phyloP scores from a whole-genome alignment of 2,329 filamentous ascomycete species.

The Sphaerostilbella broomeana region DNA sequence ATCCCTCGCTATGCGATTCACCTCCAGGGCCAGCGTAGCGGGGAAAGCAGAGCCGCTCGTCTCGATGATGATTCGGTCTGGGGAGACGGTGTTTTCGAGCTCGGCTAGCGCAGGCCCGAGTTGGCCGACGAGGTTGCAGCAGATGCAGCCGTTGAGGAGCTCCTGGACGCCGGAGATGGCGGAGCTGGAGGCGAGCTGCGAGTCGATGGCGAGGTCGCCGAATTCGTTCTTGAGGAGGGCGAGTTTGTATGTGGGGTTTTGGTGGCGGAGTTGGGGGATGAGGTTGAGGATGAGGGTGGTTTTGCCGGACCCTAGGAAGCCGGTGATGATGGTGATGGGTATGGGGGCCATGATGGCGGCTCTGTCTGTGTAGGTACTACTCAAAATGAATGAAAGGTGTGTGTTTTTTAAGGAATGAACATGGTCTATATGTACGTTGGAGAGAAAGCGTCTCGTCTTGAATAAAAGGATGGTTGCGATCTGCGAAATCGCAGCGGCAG shows the following conservation, averaged over 20 bases:
- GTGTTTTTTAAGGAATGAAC: background rate
- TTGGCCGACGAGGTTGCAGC: conserved; percentile 95
- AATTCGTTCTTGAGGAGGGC: conserved; percentile 98
- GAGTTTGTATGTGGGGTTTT: conserved; percentile 70
- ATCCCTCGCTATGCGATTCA: conserved; percentile 70
- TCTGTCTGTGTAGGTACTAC: too few species aligned
- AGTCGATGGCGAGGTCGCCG: conserved; percentile 89
- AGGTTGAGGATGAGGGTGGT: conserved; percentile 94
- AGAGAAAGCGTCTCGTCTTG: too few species aligned
- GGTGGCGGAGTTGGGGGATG: conserved; percentile 76
- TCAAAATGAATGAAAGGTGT: too few species aligned
- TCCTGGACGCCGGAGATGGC: conserved; percentile 88
- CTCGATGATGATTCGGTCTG: conserved; percentile 89
- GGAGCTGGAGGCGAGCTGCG: conserved; percentile 74
- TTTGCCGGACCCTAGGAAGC: conserved; percentile 93
- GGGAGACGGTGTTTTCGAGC: conserved; percentile 51
- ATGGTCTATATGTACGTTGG: too few species aligned
- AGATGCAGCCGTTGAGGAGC: conserved; percentile 94
- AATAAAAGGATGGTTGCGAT: too few species aligned
- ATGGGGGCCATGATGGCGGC: conserved; percentile 56
- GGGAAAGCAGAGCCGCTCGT: conserved; percentile 85
- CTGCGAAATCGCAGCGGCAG: too few species aligned
- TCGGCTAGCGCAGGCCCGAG: conserved; percentile 73
- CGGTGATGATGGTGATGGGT: conserved; percentile 90
- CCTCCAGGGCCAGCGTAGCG: conserved; percentile 82